Percentiles rank a stretch among this genome's conserved stretches.
Conservation (phyloP, 78 protist species). For the Dictyostelium citrinum region DNA sequence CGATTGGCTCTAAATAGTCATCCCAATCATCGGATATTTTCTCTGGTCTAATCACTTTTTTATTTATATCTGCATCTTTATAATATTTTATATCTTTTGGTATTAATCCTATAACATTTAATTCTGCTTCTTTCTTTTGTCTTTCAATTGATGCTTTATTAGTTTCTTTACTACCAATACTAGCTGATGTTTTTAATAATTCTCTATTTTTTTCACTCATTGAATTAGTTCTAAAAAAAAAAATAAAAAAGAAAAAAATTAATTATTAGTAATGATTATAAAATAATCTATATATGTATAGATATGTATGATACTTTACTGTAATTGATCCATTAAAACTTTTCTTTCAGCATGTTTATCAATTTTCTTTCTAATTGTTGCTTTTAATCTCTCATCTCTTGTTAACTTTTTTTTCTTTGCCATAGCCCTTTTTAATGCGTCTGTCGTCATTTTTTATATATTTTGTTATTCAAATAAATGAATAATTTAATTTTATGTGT, state of each 20-base stretch:
- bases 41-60: constrained; percentile 9
- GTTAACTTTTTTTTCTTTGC: constrained; percentile 11
- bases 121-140: constrained; percentile 8
- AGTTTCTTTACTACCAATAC: constrained; percentile 49
- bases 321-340: constrained; percentile 18
- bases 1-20: constrained; percentile 20
- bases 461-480: not conserved
- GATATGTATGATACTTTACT: constrained; percentile 5
- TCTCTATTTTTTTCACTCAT: constrained; percentile 13
- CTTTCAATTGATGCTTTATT: constrained; percentile 42
- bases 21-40: constrained; percentile 24
- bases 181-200: constrained; percentile 32
- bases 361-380: constrained; percentile 29
- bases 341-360: constrained; percentile 65
- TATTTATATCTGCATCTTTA: not conserved
- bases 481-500: too few relatives aligned
- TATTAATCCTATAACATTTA: not conserved
- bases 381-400: constrained; percentile 40
- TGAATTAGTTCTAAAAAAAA: constrained; percentile 24
- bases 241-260: not conserved
- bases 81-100: constrained; percentile 34
- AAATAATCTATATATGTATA: not conserved
- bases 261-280: not conserved
- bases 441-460: constrained; percentile 8
- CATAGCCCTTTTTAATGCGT: not conserved